Evolutionary conservation across 352 stramenopile genomes (phyloP).

Genomic region (Aphanomyces astaci): DNA sequence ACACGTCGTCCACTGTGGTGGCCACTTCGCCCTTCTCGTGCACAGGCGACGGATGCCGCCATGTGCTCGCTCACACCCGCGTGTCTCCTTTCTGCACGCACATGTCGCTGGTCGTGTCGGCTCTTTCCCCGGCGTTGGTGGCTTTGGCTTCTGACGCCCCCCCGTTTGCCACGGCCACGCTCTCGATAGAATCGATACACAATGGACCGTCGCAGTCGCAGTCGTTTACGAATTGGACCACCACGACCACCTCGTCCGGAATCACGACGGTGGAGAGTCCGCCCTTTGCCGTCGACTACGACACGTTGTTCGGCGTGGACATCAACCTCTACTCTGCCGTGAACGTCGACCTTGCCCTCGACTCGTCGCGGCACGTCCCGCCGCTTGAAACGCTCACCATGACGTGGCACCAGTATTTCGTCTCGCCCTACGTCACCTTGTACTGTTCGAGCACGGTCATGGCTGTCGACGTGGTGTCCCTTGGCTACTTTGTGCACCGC

Average conservation of each 20-base stretch:
- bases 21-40: background rate
- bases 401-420: background rate
- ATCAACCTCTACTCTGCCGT: conserved; percentile 4
- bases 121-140: background rate
- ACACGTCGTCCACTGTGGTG: background rate
- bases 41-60: background rate
- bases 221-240: background rate
- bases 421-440: background rate
- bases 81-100: background rate
- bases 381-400: background rate
- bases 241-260: background rate
- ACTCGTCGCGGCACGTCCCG: background rate
- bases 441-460: background rate
- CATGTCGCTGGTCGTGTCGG: background rate
- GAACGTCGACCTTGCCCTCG: background rate
- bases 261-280: background rate
- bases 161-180: background rate
- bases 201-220: background rate
- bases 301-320: background rate
- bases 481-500: conserved; percentile 5
- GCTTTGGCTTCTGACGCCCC: background rate
- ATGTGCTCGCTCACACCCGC: background rate
- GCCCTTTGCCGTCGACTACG: background rate
- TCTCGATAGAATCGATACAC: background rate
- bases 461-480: background rate